Base-by-base conservation (phyloP, 129 eudicot genomes). In the Kitagawia praeruptora region DNA sequence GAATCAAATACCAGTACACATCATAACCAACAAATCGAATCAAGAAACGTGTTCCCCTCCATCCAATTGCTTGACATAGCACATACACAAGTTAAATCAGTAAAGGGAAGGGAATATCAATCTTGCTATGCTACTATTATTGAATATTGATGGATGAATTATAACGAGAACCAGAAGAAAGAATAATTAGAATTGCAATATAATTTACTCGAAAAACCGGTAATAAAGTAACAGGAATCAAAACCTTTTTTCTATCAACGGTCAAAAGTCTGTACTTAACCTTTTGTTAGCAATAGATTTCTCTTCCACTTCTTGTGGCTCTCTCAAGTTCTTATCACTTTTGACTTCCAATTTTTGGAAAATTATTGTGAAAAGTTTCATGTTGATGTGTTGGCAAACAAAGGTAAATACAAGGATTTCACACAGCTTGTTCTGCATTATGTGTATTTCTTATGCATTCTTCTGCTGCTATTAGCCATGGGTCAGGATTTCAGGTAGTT, bases 381-480 rank as follows among this genome's bases (percentile, higher is more conserved):
- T 15, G 42, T 34, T 61, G 69, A 61, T 61, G 66, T 58, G 34
- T 61, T 61, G 73, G 73, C 42, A 67, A 44, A 74, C 53, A 74
- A 74, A 44, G 77, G 39, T 41, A 44, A 74, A n/a, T 44, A 42
- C 18, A 28, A 13, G 54, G 54, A 73, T n/a, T 39, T 23, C 76
- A 72, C 31, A 10, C 21, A 41, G 76, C 51, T 41, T 39, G 44
- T 72, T 45, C 76, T 38, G 75, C 45, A 38, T 6, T 15, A 51
- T 51, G 61, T 18, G n/a, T 51, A 18, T 51, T 54, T 54, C 64
- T 8, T 6, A 21, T 54, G 64, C 27, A 54, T 54, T 54, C 27
- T 21, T 19, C 27, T 54, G 64, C 64, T 54, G 3, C 19, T 14
- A 54, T 19, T 21, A 54, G 64, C 58, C 8, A 4, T 51, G 58